Evolutionary conservation across 495 filamentous ascomycete genomes (phyloP).

Genomic region (Aspergillus leporis): DNA sequence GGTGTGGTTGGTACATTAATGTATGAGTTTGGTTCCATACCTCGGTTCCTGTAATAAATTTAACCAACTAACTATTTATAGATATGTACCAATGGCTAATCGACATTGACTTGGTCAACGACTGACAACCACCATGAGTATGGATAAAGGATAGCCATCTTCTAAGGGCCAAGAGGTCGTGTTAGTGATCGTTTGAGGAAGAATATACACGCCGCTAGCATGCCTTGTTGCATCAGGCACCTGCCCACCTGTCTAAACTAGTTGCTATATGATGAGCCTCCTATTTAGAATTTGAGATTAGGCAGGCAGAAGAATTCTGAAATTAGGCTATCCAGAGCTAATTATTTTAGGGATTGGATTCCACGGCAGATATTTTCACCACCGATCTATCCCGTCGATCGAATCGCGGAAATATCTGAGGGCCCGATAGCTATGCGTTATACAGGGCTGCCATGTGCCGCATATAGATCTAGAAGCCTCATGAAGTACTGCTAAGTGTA

Average conservation of each 20-base stretch:
- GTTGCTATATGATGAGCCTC: not conserved
- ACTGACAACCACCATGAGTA: not conserved
- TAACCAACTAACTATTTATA: not conserved
- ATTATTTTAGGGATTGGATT: not conserved
- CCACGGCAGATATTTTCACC: not conserved
- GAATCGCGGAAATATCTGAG: not conserved
- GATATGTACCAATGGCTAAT: not conserved
- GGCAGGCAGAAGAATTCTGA: not conserved
- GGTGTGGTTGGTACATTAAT: no score
- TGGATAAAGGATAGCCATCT: not conserved
- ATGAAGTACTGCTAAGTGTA: no score
- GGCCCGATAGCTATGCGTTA: not conserved
- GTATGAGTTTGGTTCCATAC: no score
- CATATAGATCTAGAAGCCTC: no score
- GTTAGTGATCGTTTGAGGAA: no score
- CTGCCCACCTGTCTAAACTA: no score
- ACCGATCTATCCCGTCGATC: slow-evolving; percentile 1
- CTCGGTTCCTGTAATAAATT: no score
- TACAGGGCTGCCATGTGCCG: not conserved
- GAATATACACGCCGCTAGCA: no score
- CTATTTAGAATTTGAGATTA: not conserved
- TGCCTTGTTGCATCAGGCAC: no score
- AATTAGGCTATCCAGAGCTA: not conserved
- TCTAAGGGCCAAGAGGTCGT: no score
- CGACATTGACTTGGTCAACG: not conserved